These are phyloP conservation scores for Allantophomopsis cytisporea DNA, from an alignment of 2,329 filamentous ascomycete genomes.

Conservation along the genomic window DNA sequence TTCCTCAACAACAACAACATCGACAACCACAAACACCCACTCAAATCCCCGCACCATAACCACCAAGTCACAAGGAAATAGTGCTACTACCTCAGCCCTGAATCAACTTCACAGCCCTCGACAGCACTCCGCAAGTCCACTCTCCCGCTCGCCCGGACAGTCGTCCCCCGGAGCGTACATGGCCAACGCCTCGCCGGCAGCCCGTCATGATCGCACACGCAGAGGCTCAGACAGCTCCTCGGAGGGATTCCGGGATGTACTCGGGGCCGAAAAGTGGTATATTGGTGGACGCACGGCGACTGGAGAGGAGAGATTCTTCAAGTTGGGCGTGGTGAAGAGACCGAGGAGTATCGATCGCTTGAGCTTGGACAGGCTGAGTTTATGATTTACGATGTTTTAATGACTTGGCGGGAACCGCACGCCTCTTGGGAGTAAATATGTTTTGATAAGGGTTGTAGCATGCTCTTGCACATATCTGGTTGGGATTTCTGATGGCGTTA, in stretches of 20 bases:
- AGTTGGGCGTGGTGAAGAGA: slow-evolving; percentile 61
- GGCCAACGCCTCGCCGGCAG: slow-evolving; percentile 1
- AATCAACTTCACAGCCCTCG: slow-evolving; percentile 14
- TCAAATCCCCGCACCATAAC: slow-evolving; percentile 16
- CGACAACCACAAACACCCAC: slow-evolving; percentile 5
- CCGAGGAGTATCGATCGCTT: slow-evolving; percentile 62
- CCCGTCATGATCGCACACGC: slow-evolving; percentile 3
- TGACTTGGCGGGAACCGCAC: neutral
- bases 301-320: slow-evolving; percentile 74
- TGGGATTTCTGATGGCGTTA: no score
- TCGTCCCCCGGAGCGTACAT: neutral
- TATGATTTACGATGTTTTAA: slow-evolving; percentile 30
- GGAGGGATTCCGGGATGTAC: slow-evolving; percentile 62
- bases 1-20: neutral
- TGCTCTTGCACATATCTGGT: no score
- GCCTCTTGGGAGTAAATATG: neutral
- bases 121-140: slow-evolving; percentile 12
- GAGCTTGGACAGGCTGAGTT: slow-evolving; percentile 61
- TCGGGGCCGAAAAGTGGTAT: slow-evolving; percentile 68
- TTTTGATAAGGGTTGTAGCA: no score
- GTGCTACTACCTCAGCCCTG: slow-evolving; percentile 14
- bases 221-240: slow-evolving; percentile 62
- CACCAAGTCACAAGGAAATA: slow-evolving; percentile 9
- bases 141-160: slow-evolving; percentile 9
- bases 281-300: slow-evolving; percentile 63